These are phyloP conservation scores for Blepharisma stoltei DNA, from an alignment of 73 alveolate species.

Conservation along the genomic window DNA sequence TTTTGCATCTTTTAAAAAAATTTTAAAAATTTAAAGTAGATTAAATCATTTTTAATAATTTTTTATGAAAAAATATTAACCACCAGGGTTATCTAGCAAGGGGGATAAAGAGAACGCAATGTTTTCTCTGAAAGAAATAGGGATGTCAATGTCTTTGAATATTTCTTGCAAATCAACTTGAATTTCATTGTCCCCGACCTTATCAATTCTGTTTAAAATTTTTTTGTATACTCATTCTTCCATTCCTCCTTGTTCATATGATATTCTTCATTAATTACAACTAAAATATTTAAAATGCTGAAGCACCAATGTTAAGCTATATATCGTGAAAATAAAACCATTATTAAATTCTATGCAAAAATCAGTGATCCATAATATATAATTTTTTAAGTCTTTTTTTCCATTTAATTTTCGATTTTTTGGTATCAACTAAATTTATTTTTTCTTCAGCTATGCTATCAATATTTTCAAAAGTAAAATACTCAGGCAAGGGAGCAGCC, in stretches of 20 bases:
- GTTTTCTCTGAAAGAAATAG: constrained; percentile 5
- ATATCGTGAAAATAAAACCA: too few relatives aligned
- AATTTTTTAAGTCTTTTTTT: constrained; percentile 16
- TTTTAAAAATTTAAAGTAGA: too few relatives aligned
- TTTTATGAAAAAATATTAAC: too few relatives aligned
- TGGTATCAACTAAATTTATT: neutral
- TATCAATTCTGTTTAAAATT: neutral
- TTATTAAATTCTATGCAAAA: too few relatives aligned
- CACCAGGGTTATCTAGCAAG: too few relatives aligned
- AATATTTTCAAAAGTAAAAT: neutral
- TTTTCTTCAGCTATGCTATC: neutral
- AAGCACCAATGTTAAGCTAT: too few relatives aligned
- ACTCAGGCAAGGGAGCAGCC: constrained; percentile 28
- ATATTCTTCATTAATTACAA: too few relatives aligned
- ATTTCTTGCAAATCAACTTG: neutral
- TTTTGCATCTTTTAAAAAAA: too few relatives aligned
- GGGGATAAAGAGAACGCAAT: constrained; percentile 3
- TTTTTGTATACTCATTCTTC: constrained; percentile 1
- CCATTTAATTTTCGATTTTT: neutral
- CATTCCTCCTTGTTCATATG: neutral
- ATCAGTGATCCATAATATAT: too few relatives aligned
- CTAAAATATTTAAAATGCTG: too few relatives aligned
- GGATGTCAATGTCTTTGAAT: neutral
- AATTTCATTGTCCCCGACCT: neutral
- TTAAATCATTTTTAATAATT: too few relatives aligned